phyloP scores from a whole-genome alignment of 208 protist genomes.

The Trichomonas vaginalis region DNA sequence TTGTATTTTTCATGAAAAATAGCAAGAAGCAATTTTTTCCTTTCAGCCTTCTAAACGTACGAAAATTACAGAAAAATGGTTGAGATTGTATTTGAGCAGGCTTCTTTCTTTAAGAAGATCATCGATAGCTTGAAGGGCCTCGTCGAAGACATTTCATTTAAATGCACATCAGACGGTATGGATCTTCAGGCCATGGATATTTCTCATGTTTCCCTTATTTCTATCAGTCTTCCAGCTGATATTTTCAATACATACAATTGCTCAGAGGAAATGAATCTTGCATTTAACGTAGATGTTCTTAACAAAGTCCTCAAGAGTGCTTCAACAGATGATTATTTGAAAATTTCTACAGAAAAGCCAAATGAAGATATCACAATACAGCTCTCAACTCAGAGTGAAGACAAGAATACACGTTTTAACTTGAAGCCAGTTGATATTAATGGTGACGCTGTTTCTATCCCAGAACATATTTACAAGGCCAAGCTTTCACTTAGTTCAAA shows the following conservation, averaged over 20 bases:
- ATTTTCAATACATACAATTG: neutral
- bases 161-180: neutral
- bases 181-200: conserved; percentile 7
- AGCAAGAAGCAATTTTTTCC: neutral
- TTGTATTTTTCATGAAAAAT: neutral
- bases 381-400: neutral
- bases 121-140: neutral
- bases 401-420: neutral
- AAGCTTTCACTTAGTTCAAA: neutral
- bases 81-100: neutral
- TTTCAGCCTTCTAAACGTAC: neutral
- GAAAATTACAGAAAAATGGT: neutral
- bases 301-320: neutral
- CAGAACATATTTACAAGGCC: neutral
- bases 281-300: neutral
- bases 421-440: neutral
- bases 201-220: neutral
- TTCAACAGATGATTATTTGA: neutral
- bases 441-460: neutral
- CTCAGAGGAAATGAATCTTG: neutral
- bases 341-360: neutral
- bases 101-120: neutral
- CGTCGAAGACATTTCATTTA: neutral
- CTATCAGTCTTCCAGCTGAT: neutral
- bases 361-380: neutral